Base-by-base conservation (phyloP, 768 basidiomycete species). In the Lactifluus volemus region DNA sequence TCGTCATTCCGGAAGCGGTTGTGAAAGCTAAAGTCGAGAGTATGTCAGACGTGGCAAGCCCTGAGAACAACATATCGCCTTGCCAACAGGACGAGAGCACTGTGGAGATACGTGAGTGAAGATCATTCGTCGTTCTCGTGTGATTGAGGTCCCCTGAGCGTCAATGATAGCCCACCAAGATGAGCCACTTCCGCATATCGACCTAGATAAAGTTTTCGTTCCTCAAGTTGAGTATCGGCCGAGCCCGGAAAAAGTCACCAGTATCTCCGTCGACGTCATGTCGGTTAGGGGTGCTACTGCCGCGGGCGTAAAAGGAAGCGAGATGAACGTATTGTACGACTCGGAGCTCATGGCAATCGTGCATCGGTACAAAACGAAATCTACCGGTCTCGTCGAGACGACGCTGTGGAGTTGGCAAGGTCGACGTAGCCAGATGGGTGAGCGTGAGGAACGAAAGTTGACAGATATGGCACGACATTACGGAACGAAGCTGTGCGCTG, bases 371-470 rank as follows among this genome's bases (percentile, higher is more conserved):
- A 92, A 91, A 70, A 80, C 80, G 0, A 82, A 75, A 58, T 74
- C 78, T n/a, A 84, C 72, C 38, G 85, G 86, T 12, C 76, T 92
- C 15, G 89, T 83, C 4, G 76, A 77, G 29, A 90, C 85, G 5
- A 79, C 77, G 21, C 79, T 92, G 17, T 92, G 89, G 89, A 81
- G 80, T 21, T 93, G 91, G 91, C 73, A 75, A 17, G 91, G 91
- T 0, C 81, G 77, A 55, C 75, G 75, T 42, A 77, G 80, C 49
- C 74, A 71, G 21, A 66, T 79, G 34, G 81, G 81, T 1, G 84
- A 86, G 51, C 75, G 73, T 49, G 91, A 91, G 64, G 80, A 82
- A 66, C 78, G 73, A 57, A 92, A 89, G 68, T 67, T 89, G 41
- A 75, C 79, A 45, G 89, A 91, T 55, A 74, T 93, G 5, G 85